Percentiles rank a stretch among this genome's conserved stretches.
Evolutionary conservation across 2,329 filamentous ascomycete genomes (phyloP).

Genomic region (Oidium heveae): DNA sequence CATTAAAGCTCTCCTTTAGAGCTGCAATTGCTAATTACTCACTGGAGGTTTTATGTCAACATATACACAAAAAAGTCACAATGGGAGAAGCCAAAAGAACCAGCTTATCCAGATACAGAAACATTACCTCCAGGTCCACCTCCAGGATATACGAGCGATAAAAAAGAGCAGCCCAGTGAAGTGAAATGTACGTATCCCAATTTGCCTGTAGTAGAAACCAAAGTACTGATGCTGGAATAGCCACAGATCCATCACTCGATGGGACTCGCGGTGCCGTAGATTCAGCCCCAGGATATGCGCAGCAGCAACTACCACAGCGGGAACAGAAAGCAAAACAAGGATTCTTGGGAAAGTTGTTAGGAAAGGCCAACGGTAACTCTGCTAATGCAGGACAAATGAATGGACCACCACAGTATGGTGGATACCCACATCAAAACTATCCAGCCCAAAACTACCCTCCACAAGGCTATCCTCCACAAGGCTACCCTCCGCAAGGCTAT

Average conservation of each 20-base stretch:
- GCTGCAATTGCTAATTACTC: slow-evolving; percentile 3
- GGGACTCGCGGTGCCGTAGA: slow-evolving; percentile 20
- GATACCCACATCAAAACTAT: slow-evolving; percentile 10
- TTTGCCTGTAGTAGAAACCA: neutral
- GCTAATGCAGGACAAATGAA: slow-evolving; percentile 7
- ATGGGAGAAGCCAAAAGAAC: slow-evolving; percentile 62
- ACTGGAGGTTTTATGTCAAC: slow-evolving; percentile 66
- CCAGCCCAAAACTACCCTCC: slow-evolving; percentile 8
- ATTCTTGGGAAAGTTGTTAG: slow-evolving; percentile 1
- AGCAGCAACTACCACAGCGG: neutral
- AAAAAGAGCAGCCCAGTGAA: neutral
- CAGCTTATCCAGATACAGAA: slow-evolving; percentile 34
- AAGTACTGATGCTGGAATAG: slow-evolving; percentile 36
- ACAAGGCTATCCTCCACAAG: slow-evolving; percentile 12
- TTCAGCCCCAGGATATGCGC: slow-evolving; percentile 1
- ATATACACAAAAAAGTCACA: slow-evolving; percentile 67
- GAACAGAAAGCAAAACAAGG: neutral
- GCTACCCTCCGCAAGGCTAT: slow-evolving; percentile 14
- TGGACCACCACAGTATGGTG: slow-evolving; percentile 9
- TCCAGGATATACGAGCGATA: slow-evolving; percentile 24
- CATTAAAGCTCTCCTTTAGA: too few relatives aligned
- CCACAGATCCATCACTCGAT: slow-evolving; percentile 64
- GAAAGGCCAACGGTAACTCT: neutral
- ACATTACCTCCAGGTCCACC: slow-evolving; percentile 26
- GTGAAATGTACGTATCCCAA: neutral